These are phyloP conservation scores for Tuber aestivum DNA, from an alignment of 495 filamentous ascomycete species.

Conservation along the genomic window DNA sequence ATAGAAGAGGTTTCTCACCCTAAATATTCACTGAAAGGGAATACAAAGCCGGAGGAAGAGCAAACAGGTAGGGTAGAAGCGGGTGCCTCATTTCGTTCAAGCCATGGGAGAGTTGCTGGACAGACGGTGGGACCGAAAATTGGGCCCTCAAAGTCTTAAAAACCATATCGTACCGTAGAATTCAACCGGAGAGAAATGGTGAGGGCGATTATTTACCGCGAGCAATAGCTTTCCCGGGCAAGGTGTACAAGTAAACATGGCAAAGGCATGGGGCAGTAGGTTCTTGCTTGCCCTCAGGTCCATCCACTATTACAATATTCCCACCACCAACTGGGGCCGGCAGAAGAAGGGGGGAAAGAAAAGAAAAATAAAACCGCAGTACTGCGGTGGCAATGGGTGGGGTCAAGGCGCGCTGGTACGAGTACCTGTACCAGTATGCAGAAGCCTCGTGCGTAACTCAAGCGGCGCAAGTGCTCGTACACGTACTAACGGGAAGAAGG, in stretches of 20 bases:
- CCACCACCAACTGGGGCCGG: neutral
- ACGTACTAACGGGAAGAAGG: constrained; percentile 12
- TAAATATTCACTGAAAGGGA: neutral
- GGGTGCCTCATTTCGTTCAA: neutral
- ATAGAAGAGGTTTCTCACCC: constrained; percentile 16
- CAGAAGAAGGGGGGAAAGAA: neutral
- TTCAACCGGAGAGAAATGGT: constrained; percentile 8
- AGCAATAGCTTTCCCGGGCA: too few relatives aligned
- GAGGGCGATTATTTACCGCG: neutral
- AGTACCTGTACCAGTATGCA: neutral
- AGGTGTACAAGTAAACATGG: too few relatives aligned
- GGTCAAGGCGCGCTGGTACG: constrained; percentile 4
- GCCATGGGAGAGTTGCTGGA: neutral
- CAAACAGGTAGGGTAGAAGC: too few relatives aligned
- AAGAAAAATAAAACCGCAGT: neutral
- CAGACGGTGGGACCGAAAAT: neutral
- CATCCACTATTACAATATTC: neutral
- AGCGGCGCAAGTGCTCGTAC: neutral
- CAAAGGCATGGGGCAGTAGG: constrained; percentile 4
- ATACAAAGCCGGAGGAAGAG: neutral
- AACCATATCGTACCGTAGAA: neutral
- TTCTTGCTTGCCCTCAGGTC: neutral
- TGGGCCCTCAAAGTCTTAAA: neutral
- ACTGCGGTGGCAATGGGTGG: neutral
- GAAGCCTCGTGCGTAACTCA: constrained; percentile 11